Percentiles rank a stretch among this genome's conserved stretches.
phyloP scores from a whole-genome alignment of 257 asterid species.

The Thymus mandschuricus region DNA sequence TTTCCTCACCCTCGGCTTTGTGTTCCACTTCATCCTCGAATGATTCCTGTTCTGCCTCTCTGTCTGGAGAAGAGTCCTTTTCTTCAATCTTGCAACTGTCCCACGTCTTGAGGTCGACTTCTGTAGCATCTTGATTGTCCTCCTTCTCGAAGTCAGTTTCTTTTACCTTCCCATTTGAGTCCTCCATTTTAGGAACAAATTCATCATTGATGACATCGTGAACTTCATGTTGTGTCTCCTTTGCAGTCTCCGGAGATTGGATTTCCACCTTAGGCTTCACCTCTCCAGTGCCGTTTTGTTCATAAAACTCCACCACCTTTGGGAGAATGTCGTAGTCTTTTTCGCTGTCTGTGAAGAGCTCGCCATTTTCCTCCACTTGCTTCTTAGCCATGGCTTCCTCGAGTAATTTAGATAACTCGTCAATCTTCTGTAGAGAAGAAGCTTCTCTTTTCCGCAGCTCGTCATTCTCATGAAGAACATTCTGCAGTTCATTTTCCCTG shows the following conservation, averaged over 20 bases:
- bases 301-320: slow-evolving; percentile 84
- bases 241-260: slow-evolving; percentile 34
- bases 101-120: slow-evolving; percentile 78
- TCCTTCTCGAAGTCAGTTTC: slow-evolving; percentile 46
- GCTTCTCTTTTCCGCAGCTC: slow-evolving; percentile 68
- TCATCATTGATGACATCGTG: slow-evolving; percentile 39
- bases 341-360: slow-evolving; percentile 66
- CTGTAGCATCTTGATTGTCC: slow-evolving; percentile 48
- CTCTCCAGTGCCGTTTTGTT: slow-evolving; percentile 72
- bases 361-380: slow-evolving; percentile 57
- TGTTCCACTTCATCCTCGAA: slow-evolving; percentile 71
- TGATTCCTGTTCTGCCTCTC: slow-evolving; percentile 65
- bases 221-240: slow-evolving; percentile 38
- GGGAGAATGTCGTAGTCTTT: slow-evolving; percentile 91
- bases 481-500: slow-evolving; percentile 74
- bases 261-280: slow-evolving; percentile 49
- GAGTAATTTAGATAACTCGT: slow-evolving; percentile 68
- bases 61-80: slow-evolving; percentile 73
- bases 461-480: slow-evolving; percentile 66
- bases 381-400: slow-evolving; percentile 69
- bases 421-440: slow-evolving; percentile 53
- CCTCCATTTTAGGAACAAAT: slow-evolving; percentile 38
- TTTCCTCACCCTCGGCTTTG: slow-evolving; percentile 51
- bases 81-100: slow-evolving; percentile 90
- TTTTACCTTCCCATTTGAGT: slow-evolving; percentile 40